phyloP scores from a whole-genome alignment of 2,329 filamentous ascomycete species.

The Colletotrichum tropicale region DNA sequence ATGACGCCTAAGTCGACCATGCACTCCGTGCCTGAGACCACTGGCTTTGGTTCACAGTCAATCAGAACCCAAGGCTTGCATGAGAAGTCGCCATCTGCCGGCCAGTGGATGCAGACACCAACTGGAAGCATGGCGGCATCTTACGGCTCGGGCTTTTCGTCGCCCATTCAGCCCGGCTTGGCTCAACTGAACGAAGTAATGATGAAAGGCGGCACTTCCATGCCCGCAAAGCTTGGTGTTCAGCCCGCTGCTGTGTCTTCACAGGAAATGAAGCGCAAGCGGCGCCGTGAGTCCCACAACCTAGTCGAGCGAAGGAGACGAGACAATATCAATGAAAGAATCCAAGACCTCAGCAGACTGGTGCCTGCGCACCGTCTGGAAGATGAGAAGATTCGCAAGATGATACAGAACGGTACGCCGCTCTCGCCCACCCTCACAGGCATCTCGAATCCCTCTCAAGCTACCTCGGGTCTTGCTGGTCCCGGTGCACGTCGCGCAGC shows the following conservation, averaged over 20 bases:
- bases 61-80: slow-evolving; percentile 75
- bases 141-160: slow-evolving; percentile 87
- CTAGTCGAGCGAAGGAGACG: slow-evolving; percentile 91
- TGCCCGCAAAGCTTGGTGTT: slow-evolving; percentile 83
- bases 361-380: slow-evolving; percentile 92
- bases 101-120: slow-evolving; percentile 88
- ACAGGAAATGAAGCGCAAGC: slow-evolving; percentile 91
- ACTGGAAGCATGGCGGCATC: slow-evolving; percentile 80
- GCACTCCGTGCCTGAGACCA: slow-evolving; percentile 73
- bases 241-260: slow-evolving; percentile 65
- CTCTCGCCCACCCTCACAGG: slow-evolving; percentile 82
- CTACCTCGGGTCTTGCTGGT: slow-evolving; percentile 86
- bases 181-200: slow-evolving; percentile 89
- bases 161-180: slow-evolving; percentile 72
- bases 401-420: slow-evolving; percentile 90
- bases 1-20: slow-evolving; percentile 88
- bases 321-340: slow-evolving; percentile 98
- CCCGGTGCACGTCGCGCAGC: slow-evolving; percentile 82
- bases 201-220: slow-evolving; percentile 84
- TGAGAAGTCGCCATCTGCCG: slow-evolving; percentile 78
- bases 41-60: slow-evolving; percentile 76
- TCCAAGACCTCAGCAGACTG: slow-evolving; percentile 92
- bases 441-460: slow-evolving; percentile 71
- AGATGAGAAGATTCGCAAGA: slow-evolving; percentile 95
- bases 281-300: slow-evolving; percentile 93